Percentiles rank a stretch among this genome's conserved stretches.
These are phyloP conservation scores for Astragalus membranaceus DNA, from an alignment of 306 rosid genomes.

Conservation along the genomic window DNA sequence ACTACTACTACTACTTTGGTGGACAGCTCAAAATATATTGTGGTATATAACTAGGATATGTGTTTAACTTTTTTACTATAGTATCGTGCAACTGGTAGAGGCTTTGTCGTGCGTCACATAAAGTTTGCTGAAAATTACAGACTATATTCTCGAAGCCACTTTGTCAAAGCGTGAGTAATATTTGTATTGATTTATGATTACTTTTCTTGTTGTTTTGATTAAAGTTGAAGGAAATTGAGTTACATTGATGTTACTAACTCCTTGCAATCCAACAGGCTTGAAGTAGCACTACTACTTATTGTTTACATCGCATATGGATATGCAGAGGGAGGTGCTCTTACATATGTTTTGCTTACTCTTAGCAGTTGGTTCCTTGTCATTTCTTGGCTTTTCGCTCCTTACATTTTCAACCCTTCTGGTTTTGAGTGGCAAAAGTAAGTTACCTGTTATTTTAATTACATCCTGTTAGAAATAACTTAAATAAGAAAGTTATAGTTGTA, in stretches of 20 bases:
- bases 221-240: conserved; percentile 2
- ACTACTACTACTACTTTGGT: too few relatives aligned
- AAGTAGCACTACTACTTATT: conserved; percentile 81
- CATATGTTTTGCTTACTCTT: conserved; percentile 69
- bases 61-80: conserved; percentile 25
- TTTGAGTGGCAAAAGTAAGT: conserved; percentile 99
- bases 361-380: conserved; percentile 99
- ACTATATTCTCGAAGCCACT: conserved; percentile 93
- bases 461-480: background rate
- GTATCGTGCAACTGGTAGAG: conserved; percentile 99
- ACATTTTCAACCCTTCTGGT: conserved; percentile 96
- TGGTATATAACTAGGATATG: conserved; percentile 10
- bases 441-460: background rate
- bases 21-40: background rate
- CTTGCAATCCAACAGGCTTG: conserved; percentile 57
- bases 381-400: conserved; percentile 98
- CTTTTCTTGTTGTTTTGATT: background rate
- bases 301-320: conserved; percentile 80
- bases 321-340: conserved; percentile 71
- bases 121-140: conserved; percentile 96
- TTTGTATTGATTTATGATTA: conserved; percentile 2
- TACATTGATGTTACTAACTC: conserved; percentile 6
- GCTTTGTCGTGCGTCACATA: conserved; percentile 90
- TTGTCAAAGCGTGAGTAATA: conserved; percentile 85
- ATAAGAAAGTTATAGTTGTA: background rate